Base-by-base conservation (phyloP, 2,329 filamentous ascomycete genomes). In the Diaporthe capsici region DNA sequence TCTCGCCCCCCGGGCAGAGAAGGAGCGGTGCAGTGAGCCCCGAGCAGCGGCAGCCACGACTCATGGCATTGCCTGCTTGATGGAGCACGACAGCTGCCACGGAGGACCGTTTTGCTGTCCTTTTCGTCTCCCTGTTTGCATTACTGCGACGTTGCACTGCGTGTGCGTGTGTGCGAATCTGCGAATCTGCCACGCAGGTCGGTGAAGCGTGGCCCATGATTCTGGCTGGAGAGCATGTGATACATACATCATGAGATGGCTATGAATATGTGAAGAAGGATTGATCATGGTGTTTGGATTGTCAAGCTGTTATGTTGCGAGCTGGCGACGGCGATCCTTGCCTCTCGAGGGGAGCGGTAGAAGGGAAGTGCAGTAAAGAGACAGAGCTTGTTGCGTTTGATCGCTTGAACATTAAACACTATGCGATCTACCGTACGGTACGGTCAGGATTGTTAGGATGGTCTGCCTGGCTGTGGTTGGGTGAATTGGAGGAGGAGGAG, bases 81-180 rank as follows among this genome's bases (percentile, higher is more conserved):
- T 28, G 65, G 49, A 13, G 47, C 65, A 70, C 65, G 22, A 49
- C 65, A 68, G 65, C 47, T 68, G 65, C 65, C 47, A 68, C 8
- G 22, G 65, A 53, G 20, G 47, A 42, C 65, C 47, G 63, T 68
- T 68, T 68, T 51, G 17, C 47, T 53, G 31, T 39, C 47, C 7
- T 28, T 42, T 39, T 68, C 28, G 22, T 53, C 22, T 53, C 20
- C 22, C n/a, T 39, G 31, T 39, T n/a, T 39, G 47, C 44, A 25
- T 53, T 68, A 2, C 25, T 55, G 28, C 65, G 34, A 70, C 49
- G 65, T 70, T 25, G 65, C 34, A 70, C 49, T 55, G n/a, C 47
- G 13, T 31, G 53, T 31, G 25, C 15, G 25, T 28, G 42, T 20
- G 25, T 34, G 28, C 37, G 34, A 42, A 13, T 53, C 15, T 28